Base-by-base conservation (phyloP, 805 yeast genomes). In the Pichia nanzhaoensis region DNA sequence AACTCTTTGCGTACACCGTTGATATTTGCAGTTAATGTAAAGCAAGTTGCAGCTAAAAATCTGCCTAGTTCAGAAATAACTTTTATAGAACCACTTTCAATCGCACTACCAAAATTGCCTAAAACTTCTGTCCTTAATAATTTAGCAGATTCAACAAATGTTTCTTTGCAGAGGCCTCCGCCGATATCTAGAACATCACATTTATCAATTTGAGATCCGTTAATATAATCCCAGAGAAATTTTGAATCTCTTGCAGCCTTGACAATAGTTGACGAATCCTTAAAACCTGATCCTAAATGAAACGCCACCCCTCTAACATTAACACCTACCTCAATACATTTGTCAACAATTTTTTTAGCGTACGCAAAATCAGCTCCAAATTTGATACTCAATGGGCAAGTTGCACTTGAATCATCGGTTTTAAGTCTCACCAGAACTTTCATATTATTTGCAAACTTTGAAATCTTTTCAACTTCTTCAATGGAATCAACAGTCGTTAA, bases 51-150 rank as follows among this genome's bases (percentile, higher is more conserved):
- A 18, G 84, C 93, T 67, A 88, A 78, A 60, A 82, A 89, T 52
- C 99, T 76, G 47, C 99, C 99, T 3, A 96, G 95, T 61, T 91
- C 99, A 13, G 96, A 95, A 60, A 91, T 84, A 48, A 91, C 66
- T 45, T 57, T 53, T 44, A 77, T 58, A 38, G 63, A 46, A 21
- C 58, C 47, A 37, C 52, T 57, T 33, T 54, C 51, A 24, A 53
- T 55, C 4, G 36, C 42, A 8, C 65, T 56, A 1, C 91, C 86
- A 68, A 89, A 91, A 57, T 67, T 71, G 37, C 73, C 77, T 50
- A 90, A 65, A 3, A 84, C 72, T 13, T 56, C 49, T 47, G 74
- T 16, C 14, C 18, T 72, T 50, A 91, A 73, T 41, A 80, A 75
- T 7, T 59, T 57, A 8, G 91, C 77, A 10, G 86, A 72, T 38